phyloP scores from a whole-genome alignment of 768 basidiomycete species.

The Myochromella boudieri region DNA sequence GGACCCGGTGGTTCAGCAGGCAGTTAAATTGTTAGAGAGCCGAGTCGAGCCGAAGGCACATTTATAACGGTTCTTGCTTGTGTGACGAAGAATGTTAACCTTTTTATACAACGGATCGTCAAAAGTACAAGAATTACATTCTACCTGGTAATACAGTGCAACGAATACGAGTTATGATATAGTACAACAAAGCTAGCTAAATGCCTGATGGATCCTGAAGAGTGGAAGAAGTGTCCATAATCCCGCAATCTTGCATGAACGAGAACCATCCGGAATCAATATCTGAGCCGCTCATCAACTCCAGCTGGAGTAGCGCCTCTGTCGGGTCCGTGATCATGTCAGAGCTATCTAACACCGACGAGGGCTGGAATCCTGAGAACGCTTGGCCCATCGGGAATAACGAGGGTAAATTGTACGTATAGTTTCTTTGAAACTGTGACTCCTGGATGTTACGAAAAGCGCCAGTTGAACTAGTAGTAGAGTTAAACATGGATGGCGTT shows the following conservation, averaged over 20 bases:
- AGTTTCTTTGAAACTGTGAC: no score
- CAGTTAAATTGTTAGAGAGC: conserved; percentile 1
- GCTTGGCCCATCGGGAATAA: not conserved
- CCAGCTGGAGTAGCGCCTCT: conserved; percentile 41
- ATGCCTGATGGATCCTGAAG: not conserved
- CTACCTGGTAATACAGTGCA: no score
- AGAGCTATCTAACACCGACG: not conserved
- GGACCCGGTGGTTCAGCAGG: conserved; percentile 8
- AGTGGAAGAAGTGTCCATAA: conserved; percentile 32
- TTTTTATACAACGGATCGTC: no score
- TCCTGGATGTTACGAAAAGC: no score
- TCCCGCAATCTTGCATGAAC: conserved; percentile 51
- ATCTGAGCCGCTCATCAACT: conserved; percentile 41
- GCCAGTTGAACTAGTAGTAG: no score
- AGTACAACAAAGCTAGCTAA: not conserved
- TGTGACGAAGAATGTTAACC: no score
- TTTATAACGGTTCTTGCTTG: no score
- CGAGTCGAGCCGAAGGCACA: not conserved
- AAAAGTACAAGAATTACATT: no score
- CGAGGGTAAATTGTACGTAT: not conserved
- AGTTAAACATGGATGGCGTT: no score
- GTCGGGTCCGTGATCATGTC: conserved; percentile 20
- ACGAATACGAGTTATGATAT: no score
- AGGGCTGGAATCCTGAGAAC: not conserved
- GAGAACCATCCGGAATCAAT: conserved; percentile 50